A percentile compares a stretch with the other conserved stretches of the same genome.
phyloP scores from a whole-genome alignment of 192 early-diverging fungal species.

The Backusella circina region DNA sequence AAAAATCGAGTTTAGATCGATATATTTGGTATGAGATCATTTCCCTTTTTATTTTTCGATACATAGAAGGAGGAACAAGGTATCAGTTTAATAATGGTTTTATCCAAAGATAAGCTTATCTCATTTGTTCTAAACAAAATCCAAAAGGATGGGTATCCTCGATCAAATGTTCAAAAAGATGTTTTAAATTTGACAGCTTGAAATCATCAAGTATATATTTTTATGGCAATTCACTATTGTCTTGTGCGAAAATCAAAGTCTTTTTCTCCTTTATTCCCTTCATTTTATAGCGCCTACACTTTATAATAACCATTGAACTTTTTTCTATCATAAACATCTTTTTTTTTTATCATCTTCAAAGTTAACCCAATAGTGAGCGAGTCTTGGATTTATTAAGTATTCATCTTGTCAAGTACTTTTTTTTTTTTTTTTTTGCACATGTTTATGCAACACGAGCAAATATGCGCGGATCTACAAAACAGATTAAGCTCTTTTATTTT shows the following conservation, averaged over 20 bases:
- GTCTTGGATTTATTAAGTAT: not conserved
- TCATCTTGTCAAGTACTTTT: not conserved
- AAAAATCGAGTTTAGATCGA: no score
- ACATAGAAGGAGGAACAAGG: not conserved
- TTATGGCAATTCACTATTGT: not conserved
- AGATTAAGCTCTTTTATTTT: no score
- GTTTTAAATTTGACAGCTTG: not conserved
- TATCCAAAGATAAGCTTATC: not conserved
- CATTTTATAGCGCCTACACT: not conserved
- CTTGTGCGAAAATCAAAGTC: not conserved
- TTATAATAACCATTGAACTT: not conserved
- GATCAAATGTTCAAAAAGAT: not conserved
- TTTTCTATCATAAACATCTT: not conserved
- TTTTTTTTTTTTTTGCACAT: not conserved
- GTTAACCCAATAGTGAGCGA: not conserved
- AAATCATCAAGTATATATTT: not conserved
- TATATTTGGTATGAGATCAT: no score
- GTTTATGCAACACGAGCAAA: not conserved
- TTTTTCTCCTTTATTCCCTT: no score
- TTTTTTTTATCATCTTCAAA: not conserved
- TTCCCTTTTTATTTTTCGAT: no score
- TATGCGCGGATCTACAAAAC: not conserved
- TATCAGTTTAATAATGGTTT: not conserved
- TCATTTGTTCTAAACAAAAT: not conserved
- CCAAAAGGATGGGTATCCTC: not conserved